Base-by-base conservation (phyloP, 1,284 basidiomycete species). In the Neolentinus lepideus region DNA sequence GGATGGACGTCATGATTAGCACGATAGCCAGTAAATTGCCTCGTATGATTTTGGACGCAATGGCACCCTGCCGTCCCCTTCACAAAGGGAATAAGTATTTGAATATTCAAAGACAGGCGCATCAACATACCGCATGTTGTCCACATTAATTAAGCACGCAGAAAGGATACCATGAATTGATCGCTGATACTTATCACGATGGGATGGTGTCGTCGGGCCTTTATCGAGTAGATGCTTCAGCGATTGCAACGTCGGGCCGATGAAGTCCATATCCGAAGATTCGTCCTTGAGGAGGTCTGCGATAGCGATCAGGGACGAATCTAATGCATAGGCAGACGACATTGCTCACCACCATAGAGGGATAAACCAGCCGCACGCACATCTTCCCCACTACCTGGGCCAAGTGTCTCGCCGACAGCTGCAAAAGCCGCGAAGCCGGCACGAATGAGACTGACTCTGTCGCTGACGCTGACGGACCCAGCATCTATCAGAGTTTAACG, bases 21-120 rank as follows among this genome's bases (percentile, higher is more conserved):
- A 93, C 93, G 0, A 88, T 78, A 0, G 93, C 91, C 16, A 98
- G 73, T 57, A 98, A 78, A 69, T 97, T 98, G 68, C 88, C 92
- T 71, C 93, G 95, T 68, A 92, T 80, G 73, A 98, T 98, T 70
- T 87, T 84, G 8, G 80, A 73, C 1, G 90, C 90, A 10, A 90
- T 83, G 0, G 78, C 64, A 2, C 94, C 95, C 57, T 86, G 79
- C 50, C 94, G 84, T 9, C 90, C 85, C 55, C 93, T 94, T 62
- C 50, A 47, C 52, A 31, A 29, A 47, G 53, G 14, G 29, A 60
- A 25, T 51, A 16, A 11, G 14, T 57, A 55, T 57, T 43, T 22
- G 21, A 22, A 22, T 19, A 1, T 14, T 55, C 19, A 60, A 46
- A 53, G 26, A 33, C 16, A 33, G 51, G 54, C 43, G 48, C 26